phyloP scores from a whole-genome alignment of 257 asterid species.

The Avicennia marina region DNA sequence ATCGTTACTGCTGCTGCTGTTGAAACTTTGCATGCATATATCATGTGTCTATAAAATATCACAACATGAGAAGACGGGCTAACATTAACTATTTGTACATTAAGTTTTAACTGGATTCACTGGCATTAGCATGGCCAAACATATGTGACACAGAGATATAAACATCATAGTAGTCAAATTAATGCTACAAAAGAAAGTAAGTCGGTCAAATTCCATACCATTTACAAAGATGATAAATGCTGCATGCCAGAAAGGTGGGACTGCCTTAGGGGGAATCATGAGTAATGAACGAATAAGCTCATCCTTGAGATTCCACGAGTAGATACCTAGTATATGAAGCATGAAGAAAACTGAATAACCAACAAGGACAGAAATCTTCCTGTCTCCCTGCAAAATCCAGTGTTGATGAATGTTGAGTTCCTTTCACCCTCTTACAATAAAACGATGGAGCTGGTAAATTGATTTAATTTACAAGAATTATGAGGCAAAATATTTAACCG shows the following conservation, averaged over 20 bases:
- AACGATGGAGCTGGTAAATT: not conserved
- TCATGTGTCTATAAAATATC: not conserved
- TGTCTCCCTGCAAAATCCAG: slow-evolving; percentile 64
- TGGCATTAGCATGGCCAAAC: not conserved
- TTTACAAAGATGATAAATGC: slow-evolving; percentile 66
- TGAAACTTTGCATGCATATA: not conserved
- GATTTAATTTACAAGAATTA: not conserved
- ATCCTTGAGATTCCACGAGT: slow-evolving; percentile 72
- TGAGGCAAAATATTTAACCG: slow-evolving; percentile 6
- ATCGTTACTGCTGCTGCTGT: not conserved
- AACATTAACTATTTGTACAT: no score
- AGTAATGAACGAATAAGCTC: slow-evolving; percentile 51
- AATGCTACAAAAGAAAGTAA: not conserved
- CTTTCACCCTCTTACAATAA: not conserved
- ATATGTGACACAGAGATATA: not conserved
- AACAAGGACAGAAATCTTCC: slow-evolving; percentile 53
- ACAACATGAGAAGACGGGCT: no score
- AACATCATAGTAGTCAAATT: not conserved
- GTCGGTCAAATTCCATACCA: slow-evolving; percentile 35
- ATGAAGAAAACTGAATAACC: slow-evolving; percentile 49
- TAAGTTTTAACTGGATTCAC: no score
- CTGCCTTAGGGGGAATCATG: slow-evolving; percentile 73
- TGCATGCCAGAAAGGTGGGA: slow-evolving; percentile 91
- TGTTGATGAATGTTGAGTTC: not conserved
- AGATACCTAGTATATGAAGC: slow-evolving; percentile 60